These are phyloP conservation scores for Steccherinum ochraceum DNA, from an alignment of 768 basidiomycete genomes.

Conservation along the genomic window DNA sequence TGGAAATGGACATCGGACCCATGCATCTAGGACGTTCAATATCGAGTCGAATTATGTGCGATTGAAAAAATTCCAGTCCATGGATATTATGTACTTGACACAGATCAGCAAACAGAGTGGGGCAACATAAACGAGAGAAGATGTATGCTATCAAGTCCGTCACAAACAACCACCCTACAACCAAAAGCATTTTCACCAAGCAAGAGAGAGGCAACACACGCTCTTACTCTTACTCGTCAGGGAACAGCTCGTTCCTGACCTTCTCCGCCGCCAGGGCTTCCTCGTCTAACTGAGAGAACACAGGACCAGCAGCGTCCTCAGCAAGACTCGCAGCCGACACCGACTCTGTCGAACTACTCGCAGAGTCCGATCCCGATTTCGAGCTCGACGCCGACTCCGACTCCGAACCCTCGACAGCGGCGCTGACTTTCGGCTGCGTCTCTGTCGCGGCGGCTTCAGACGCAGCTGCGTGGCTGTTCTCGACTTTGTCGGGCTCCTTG, in stretches of 20 bases:
- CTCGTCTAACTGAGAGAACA: constrained; percentile 12
- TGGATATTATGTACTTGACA: background rate
- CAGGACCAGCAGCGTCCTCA: background rate
- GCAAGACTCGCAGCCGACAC: background rate
- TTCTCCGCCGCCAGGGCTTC: constrained; percentile 30
- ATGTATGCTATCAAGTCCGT: background rate
- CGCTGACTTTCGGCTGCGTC: constrained; percentile 5
- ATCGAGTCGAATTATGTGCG: too few relatives aligned
- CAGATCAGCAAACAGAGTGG: background rate
- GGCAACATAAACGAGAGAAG: background rate
- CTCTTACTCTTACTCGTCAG: constrained; percentile 17
- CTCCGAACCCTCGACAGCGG: constrained; percentile 1
- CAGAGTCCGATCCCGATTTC: background rate
- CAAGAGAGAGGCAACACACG: too few relatives aligned
- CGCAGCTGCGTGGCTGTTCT: constrained; percentile 31
- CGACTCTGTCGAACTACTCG: background rate
- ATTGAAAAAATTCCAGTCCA: too few relatives aligned
- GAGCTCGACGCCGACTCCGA: background rate
- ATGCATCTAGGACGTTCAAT: too few relatives aligned
- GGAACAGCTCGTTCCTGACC: constrained; percentile 31
- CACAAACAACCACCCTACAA: background rate
- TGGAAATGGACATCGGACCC: too few relatives aligned
- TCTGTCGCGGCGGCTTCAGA: constrained; percentile 4
- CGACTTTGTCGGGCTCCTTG: constrained; percentile 37
- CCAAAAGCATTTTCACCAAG: too few relatives aligned